phyloP scores from a whole-genome alignment of 2,329 filamentous ascomycete genomes.

The Arachnopeziza araneosa region DNA sequence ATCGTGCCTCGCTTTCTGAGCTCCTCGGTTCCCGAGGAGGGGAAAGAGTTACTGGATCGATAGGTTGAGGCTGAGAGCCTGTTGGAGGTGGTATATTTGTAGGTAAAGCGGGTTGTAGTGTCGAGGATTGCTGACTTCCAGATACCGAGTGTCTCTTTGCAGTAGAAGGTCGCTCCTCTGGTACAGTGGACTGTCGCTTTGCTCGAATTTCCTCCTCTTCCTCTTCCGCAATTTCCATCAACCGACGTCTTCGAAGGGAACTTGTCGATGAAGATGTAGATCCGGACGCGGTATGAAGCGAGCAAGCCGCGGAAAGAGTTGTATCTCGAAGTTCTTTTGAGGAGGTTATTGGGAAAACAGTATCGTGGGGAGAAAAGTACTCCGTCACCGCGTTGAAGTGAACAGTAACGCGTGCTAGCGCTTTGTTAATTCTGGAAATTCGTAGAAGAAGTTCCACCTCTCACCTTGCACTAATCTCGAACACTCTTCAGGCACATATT shows the following conservation, averaged over 20 bases:
- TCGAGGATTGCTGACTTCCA: constrained; percentile 4
- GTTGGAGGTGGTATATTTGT: constrained; percentile 11
- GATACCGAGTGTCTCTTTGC: constrained; percentile 21
- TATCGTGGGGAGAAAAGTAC: constrained; percentile 79
- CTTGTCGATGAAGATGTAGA: constrained; percentile 82
- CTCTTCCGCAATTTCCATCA: constrained; percentile 93
- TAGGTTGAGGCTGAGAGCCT: constrained; percentile 10
- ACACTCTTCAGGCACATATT: constrained; percentile 85
- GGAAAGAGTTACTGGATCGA: constrained; percentile 12
- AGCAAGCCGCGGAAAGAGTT: constrained; percentile 81
- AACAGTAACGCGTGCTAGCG: constrained; percentile 71
- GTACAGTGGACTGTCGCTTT: constrained; percentile 50
- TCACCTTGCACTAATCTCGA: constrained; percentile 89
- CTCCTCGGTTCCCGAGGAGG: constrained; percentile 14
- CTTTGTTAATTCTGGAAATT: constrained; percentile 13
- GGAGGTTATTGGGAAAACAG: constrained; percentile 68
- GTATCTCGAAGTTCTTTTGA: constrained; percentile 81
- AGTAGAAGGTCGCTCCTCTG: constrained; percentile 36
- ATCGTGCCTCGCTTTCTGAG: constrained; percentile 13
- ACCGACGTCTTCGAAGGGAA: constrained; percentile 67
- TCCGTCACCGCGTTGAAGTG: constrained; percentile 64
- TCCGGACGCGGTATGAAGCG: constrained; percentile 79
- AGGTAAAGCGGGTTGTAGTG: constrained; percentile 11
- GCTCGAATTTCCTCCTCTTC: constrained; percentile 58
- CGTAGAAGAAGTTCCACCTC: constrained; percentile 20